Conservation (phyloP, 495 filamentous ascomycete genomes). For the Tricharina praecox region DNA sequence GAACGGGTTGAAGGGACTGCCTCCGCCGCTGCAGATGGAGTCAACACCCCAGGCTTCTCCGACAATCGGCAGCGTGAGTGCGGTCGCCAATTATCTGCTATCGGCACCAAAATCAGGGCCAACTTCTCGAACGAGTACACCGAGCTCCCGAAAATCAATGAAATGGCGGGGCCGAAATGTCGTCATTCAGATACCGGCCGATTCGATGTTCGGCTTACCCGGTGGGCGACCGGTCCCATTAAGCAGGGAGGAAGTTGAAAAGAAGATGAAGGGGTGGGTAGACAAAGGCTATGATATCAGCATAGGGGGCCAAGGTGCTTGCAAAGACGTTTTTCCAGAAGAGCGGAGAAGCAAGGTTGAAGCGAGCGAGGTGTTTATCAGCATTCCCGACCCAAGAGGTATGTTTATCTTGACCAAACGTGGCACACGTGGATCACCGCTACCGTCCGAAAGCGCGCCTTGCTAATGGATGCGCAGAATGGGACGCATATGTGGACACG, state of each 20-base stretch:
- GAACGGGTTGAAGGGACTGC: not conserved
- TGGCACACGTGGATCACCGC: too few relatives aligned
- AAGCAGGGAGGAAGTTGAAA: conserved; percentile 40
- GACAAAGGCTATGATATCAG: conserved; percentile 52
- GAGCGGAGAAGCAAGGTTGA: conserved; percentile 37
- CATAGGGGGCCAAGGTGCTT: conserved; percentile 36
- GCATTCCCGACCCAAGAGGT: conserved; percentile 52
- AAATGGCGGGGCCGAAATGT: conserved; percentile 59
- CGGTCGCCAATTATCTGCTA: conserved; percentile 11
- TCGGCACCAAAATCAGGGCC: conserved; percentile 7
- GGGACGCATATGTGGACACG: conserved; percentile 66
- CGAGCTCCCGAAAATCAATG: conserved; percentile 16
- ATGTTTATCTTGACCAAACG: conserved; percentile 14
- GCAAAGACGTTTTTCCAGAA: conserved; percentile 56
- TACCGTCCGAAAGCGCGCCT: too few relatives aligned
- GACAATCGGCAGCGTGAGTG: conserved; percentile 5
- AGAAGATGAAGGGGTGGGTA: conserved; percentile 54
- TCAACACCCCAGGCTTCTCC: conserved; percentile 10
- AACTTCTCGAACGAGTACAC: conserved; percentile 19
- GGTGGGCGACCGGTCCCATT: conserved; percentile 44
- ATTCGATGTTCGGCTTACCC: conserved; percentile 38
- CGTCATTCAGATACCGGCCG: conserved; percentile 49
- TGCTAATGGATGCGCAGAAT: conserved; percentile 33
- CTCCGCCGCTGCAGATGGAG: not conserved
- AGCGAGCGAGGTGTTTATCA: conserved; percentile 38